Evolutionary conservation across 306 rosid genomes (phyloP).

Genomic region (Lathyrus sativus): DNA sequence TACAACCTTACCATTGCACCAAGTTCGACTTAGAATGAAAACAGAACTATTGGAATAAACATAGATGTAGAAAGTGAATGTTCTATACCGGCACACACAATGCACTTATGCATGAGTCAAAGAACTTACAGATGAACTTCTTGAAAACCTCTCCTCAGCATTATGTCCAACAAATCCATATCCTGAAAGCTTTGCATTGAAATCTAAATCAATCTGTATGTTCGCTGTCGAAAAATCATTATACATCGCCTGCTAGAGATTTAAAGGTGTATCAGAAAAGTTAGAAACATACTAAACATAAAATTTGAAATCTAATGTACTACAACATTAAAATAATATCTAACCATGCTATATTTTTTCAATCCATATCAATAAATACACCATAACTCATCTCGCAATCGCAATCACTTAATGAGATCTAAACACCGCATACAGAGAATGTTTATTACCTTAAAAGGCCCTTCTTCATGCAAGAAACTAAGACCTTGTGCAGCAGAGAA

Average conservation of each 20-base stretch:
- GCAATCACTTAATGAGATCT: slow-evolving; percentile 7
- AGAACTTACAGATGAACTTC: slow-evolving; percentile 58
- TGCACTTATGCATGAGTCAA: slow-evolving; percentile 9
- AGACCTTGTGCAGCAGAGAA: slow-evolving; percentile 89
- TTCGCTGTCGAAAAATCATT: slow-evolving; percentile 77
- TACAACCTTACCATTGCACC: neutral
- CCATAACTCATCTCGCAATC: slow-evolving; percentile 18
- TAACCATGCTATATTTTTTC: slow-evolving; percentile 11
- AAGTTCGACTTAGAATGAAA: neutral
- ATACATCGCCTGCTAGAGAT: slow-evolving; percentile 81
- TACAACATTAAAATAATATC: slow-evolving; percentile 13
- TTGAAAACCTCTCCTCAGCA: slow-evolving; percentile 58
- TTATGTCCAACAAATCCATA: slow-evolving; percentile 82
- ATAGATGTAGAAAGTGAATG: neutral
- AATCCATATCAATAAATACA: slow-evolving; percentile 10
- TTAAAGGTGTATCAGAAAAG: slow-evolving; percentile 37
- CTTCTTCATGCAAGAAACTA: slow-evolving; percentile 88
- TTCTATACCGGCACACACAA: neutral
- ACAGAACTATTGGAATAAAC: slow-evolving; percentile 10
- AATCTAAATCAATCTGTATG: slow-evolving; percentile 88
- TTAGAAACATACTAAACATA: slow-evolving; percentile 21
- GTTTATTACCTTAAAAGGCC: slow-evolving; percentile 82
- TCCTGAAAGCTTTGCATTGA: slow-evolving; percentile 92
- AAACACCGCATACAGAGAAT: slow-evolving; percentile 13
- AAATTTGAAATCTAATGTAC: slow-evolving; percentile 13